Conservation (phyloP, 352 stramenopile species). For the Globisporangium solare region DNA sequence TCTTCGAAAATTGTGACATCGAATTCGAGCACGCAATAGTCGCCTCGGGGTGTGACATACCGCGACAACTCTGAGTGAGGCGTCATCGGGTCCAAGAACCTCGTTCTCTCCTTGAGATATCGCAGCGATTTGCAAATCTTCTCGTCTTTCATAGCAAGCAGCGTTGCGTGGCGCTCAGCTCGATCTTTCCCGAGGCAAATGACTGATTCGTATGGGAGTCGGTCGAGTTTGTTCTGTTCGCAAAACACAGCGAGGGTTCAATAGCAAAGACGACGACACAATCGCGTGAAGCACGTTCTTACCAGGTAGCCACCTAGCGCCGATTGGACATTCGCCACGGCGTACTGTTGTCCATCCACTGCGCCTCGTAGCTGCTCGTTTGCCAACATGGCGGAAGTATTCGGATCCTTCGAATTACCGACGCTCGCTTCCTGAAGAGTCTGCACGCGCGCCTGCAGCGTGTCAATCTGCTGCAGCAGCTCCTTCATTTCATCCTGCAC, state of each 20-base stretch:
- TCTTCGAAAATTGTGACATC: constrained; percentile 42
- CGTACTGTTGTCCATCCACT: background rate
- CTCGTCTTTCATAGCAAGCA: constrained; percentile 28
- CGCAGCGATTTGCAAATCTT: constrained; percentile 24
- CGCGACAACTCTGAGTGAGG: constrained; percentile 10
- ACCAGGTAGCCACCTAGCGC: constrained; percentile 5
- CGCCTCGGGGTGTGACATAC: constrained; percentile 33
- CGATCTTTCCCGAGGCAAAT: constrained; percentile 24
- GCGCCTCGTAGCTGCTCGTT: background rate
- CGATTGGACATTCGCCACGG: constrained; percentile 5
- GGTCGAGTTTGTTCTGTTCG: background rate
- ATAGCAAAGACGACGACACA: background rate
- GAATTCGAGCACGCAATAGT: constrained; percentile 43
- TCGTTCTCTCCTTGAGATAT: constrained; percentile 28
- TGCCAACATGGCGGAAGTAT: background rate
- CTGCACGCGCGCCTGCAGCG: constrained; percentile 24
- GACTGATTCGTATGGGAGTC: background rate
- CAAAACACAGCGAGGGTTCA: background rate
- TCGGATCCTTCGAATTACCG: constrained; percentile 1
- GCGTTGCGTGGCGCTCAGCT: constrained; percentile 17
- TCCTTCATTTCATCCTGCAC: constrained; percentile 31
- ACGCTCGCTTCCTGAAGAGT: constrained; percentile 15
- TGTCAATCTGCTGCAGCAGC: constrained; percentile 25
- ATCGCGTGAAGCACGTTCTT: too few relatives aligned
- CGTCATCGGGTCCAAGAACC: constrained; percentile 15